Evolutionary conservation across 768 basidiomycete genomes (phyloP), one percentile per base, ranked within the genome.

Genomic region (Termitomyces sp.): DNA sequence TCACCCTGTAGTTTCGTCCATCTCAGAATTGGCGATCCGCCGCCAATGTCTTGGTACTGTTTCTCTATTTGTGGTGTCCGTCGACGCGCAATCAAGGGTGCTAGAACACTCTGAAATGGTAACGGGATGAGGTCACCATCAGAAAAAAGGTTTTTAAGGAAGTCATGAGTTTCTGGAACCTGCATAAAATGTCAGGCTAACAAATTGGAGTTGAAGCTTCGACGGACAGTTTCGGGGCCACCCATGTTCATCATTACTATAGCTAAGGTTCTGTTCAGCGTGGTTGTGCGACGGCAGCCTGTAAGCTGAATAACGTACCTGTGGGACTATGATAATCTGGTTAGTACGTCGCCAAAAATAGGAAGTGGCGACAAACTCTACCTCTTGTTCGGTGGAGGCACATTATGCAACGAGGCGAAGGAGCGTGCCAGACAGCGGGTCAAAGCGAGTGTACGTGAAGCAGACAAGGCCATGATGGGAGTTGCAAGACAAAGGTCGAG

Each of bases 181-280:
- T 97, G 63, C 28, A 53, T 60, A 55, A 60, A 51, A 30, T n/a
- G 48, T 51, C 59, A 60, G 50, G 60, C 30, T 47, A 24, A 47
- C 40, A 41, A 52, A 54, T 51, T 9, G 57, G 18, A 38, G 40
- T n/a, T 26, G 30, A 41, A 45, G 46, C 40, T 32, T 53, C 36
- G 38, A 74, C 84, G 65, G 67, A 94, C 93, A 57, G 93, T 95
- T 52, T 90, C 83, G 24, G 96, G 97, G 2, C 97, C 97, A 45
- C 97, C 97, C 97, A 99, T 99, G 72, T 98, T 99, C 76, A 99
- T 78, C 90, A 99, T 91, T 43, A 99, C 94, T 61, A 98, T 82
- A 38, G 90, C 96, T 80, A 49, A 33, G 46, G 55, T 62, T 35
- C 52, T 33, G 57, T 64, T 56, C 64, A 62, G 54, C 43, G 26